Base-by-base conservation (phyloP, 1,284 basidiomycete species). In the Kalmanozyma brasiliensis region DNA sequence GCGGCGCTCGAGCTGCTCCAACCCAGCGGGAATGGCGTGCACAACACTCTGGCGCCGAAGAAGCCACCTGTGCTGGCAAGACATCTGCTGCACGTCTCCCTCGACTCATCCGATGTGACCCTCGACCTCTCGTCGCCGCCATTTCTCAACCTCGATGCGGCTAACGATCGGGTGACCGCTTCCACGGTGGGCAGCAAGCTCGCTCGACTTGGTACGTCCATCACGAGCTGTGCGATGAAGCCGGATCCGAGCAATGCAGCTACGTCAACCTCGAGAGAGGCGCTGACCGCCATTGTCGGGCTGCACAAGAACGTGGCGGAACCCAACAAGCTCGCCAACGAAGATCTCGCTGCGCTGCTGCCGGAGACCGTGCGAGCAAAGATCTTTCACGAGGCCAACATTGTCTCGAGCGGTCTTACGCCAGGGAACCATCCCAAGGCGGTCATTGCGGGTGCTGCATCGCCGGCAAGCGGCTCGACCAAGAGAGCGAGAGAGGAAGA, bases 1-100 rank as follows among this genome's bases (percentile, higher is more conserved):
- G 63, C 59, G 7, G 68, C 68, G 6, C 48, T 67, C n/a, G 68
- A 71, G 36, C 47, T 66, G 16, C 56, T 71, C n/a, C 47, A 66
- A 17, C 46, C 51, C 1, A 23, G 29, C 16, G 33, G 47, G 30
- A 45, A 41, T 22, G 51, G 48, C n/a, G 16, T 66, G 3, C 49
- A 56, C 49, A 67, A 62, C 34, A 55, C 63, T 11, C 26, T 71
- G 8, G 43, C 49, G 4, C 55, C 56, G 4, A 63, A 66, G 22
- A 52, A 45, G 34, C 37, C 68, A 1, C 53, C 59, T 10, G 59
- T 67, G n/a, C 23, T 71, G 13, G 63, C 68, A n/a, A 43, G 63
- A 11, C 68, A 71, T 41, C 2, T 71, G 34, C 36, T 67, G 0
- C 68, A 71, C 22, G 44, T 71, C 14, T 67, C 53, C 30, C 37